Evolutionary conservation across 805 yeast genomes (phyloP).

Genomic region (Metschnikowia gelsemii): DNA sequence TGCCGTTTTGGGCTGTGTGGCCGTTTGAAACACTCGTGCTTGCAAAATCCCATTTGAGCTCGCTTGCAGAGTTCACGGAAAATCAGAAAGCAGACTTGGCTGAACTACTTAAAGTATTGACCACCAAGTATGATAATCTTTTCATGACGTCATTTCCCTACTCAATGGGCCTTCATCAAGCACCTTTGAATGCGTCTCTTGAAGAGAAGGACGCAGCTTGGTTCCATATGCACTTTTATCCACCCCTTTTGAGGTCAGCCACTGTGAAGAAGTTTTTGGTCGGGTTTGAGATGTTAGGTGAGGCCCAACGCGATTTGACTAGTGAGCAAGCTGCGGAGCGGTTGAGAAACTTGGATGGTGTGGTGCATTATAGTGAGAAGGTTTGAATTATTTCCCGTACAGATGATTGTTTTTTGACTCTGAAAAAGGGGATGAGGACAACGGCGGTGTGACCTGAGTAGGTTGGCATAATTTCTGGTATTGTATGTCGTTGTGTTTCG

Average conservation of each 20-base stretch:
- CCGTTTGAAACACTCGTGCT: constrained; percentile 72
- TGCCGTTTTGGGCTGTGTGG: constrained; percentile 84
- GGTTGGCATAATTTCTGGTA: no score
- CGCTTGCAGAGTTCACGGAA: constrained; percentile 47
- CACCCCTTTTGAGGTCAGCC: constrained; percentile 72
- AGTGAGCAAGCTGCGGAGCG: constrained; percentile 65
- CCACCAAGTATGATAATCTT: constrained; percentile 68
- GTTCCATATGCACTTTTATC: constrained; percentile 77
- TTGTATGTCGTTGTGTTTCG: no score
- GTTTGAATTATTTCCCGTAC: no score
- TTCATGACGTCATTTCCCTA: constrained; percentile 72
- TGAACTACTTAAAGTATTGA: constrained; percentile 47
- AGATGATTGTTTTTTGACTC: neutral
- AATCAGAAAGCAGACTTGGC: constrained; percentile 58
- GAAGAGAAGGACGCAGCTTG: constrained; percentile 45
- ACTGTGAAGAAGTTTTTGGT: constrained; percentile 74
- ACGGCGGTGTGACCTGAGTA: no score
- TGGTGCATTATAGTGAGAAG: constrained; percentile 27
- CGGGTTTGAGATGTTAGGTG: constrained; percentile 68
- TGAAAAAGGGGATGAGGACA: no score
- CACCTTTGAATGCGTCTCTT: constrained; percentile 50
- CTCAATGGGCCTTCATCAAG: constrained; percentile 81
- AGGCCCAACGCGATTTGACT: constrained; percentile 69
- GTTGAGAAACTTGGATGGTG: constrained; percentile 45
- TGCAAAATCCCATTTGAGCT: constrained; percentile 53